These are phyloP conservation scores for Solanum aculeatissimum DNA, from an alignment of 305 asterid species.

Conservation along the genomic window DNA sequence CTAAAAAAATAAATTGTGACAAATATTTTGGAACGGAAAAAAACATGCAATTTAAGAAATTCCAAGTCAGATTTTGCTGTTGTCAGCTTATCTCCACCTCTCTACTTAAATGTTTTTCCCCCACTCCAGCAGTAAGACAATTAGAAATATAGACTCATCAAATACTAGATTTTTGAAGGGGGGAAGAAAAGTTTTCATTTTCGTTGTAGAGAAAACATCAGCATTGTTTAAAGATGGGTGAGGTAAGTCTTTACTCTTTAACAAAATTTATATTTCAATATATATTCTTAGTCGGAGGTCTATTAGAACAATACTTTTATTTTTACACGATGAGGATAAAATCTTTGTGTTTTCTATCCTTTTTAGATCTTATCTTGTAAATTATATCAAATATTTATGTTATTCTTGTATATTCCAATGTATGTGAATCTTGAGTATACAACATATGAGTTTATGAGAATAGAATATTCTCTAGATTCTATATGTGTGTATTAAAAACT, in stretches of 20 bases:
- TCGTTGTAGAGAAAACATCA: not conserved
- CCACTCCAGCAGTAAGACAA: not conserved
- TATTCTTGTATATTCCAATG: not conserved
- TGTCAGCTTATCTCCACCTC: not conserved
- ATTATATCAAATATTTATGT: not conserved
- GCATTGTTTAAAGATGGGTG: not conserved
- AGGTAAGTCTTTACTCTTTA: not conserved
- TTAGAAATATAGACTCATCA: not conserved
- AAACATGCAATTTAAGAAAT: not conserved
- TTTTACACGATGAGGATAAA: not conserved
- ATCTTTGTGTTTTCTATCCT: not conserved
- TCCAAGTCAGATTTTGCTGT: not conserved
- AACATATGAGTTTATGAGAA: not conserved
- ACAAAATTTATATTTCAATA: not conserved
- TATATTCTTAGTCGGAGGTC: not conserved
- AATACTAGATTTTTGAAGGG: not conserved
- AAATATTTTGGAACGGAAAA: not conserved
- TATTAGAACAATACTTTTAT: rapidly evolving
- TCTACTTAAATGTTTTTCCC: not conserved
- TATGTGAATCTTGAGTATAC: not conserved
- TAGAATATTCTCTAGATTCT: not conserved
- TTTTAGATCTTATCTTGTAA: not conserved
- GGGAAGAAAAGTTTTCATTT: not conserved
- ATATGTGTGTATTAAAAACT: not conserved
- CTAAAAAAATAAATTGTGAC: not conserved